Percentiles rank a stretch among this genome's conserved stretches.
These are phyloP conservation scores for Chimonanthus praecox DNA, from an alignment of 164 flowering plant species.

Conservation along the genomic window DNA sequence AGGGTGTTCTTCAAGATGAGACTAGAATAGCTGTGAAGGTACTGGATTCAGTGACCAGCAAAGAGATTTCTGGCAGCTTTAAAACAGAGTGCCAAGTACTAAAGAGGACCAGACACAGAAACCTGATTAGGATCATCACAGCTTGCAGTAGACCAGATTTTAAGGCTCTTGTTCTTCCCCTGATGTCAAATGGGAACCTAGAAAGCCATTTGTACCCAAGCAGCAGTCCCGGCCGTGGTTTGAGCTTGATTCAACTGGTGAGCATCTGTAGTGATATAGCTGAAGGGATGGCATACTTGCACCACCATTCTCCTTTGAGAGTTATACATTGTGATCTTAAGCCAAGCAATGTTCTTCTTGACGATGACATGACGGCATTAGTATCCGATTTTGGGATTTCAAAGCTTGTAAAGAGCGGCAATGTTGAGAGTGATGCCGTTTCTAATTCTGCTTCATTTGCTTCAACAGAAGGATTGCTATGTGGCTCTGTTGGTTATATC, in stretches of 20 bases:
- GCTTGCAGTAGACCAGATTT: conserved; percentile 76
- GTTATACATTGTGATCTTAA: conserved; percentile 86
- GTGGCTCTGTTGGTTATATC: conserved; percentile 88
- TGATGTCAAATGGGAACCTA: conserved; percentile 87
- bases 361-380: conserved; percentile 70
- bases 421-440: conserved; percentile 15
- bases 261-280: conserved; percentile 76
- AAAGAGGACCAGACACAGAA: conserved; percentile 69
- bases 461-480: conserved; percentile 68
- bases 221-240: conserved; percentile 16
- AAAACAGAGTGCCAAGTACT: conserved; percentile 82
- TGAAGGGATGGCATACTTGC: conserved; percentile 82
- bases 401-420: conserved; percentile 38
- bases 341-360: conserved; percentile 84
- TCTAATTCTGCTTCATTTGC: conserved; percentile 40
- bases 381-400: conserved; percentile 88
- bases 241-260: conserved; percentile 59
- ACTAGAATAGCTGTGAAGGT: conserved; percentile 82
- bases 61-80: conserved; percentile 45
- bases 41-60: conserved; percentile 32
- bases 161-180: conserved; percentile 78
- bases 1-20: conserved; percentile 55
- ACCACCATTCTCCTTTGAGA: conserved; percentile 64
- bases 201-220: conserved; percentile 65
- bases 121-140: conserved; percentile 75